Evolutionary conservation across 2,329 filamentous ascomycete genomes (phyloP), one percentile per base, ranked within the genome.

Genomic region (Fusarium sp.): DNA sequence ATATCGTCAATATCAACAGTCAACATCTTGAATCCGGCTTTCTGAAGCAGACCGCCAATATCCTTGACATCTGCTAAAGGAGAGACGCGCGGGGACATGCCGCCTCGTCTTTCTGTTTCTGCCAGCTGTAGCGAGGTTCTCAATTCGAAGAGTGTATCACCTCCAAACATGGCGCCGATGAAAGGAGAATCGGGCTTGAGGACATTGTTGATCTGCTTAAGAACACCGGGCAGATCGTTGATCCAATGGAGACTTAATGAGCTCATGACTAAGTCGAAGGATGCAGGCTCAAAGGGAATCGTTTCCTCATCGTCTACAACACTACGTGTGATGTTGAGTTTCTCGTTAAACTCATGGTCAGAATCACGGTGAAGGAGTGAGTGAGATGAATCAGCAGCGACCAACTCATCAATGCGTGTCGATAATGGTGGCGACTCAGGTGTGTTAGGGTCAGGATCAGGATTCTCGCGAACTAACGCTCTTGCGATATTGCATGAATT

Each of bases 1-100:
- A 99, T 96, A 79, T 99, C 96, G 79, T 99, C 96, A 15, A 99
- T 90, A 74, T 99, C 96, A 2, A 99, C 94, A 0, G 96, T 99
- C 72, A 98, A 84, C 83, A 99, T 91, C 79, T 94, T 96, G 83
- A 98, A 99, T 18, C 94, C 94, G 1, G 95, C 92, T 66, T 90
- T 90, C 71, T 92, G 91, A 65, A 99, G 81, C 53, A 99, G 81
- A 3, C 94, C 94, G 4, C 96, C 96, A 2, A 98, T 87, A 76
- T 99, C 96, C 18, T 92, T 87, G 11, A 97, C 93, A 78, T 99
- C 94, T 1, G 95, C 96, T 20, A 99, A 80, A 5, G 96, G 96
- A 6, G 93, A 97, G 23, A 97, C 91, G 75, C 95, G 94, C 3
- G 94, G 94, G 9, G 91, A 92, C 47, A 99, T 91, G 27, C 96